These are phyloP conservation scores for Chrysanthemum makinoi DNA, from an alignment of 129 eudicot genomes.

Conservation along the genomic window DNA sequence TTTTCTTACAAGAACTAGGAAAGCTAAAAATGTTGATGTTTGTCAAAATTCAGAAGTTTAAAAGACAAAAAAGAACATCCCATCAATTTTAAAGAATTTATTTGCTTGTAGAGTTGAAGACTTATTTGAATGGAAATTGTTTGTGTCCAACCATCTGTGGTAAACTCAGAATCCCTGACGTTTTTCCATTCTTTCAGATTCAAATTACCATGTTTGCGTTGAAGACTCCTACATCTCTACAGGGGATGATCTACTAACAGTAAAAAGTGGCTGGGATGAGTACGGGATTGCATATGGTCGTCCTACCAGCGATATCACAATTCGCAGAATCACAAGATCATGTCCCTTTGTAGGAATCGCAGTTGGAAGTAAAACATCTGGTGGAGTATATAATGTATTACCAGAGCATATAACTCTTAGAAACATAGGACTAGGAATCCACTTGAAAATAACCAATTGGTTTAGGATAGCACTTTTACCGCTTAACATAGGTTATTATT, in stretches of 20 bases:
- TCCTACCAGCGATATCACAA: constrained; percentile 52
- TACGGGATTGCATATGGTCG: constrained; percentile 60
- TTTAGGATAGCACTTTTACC: too few species aligned
- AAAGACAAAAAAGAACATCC: background rate
- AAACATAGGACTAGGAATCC: constrained; percentile 57
- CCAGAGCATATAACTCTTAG: constrained; percentile 50
- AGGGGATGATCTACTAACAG: constrained; percentile 65
- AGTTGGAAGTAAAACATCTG: constrained; percentile 83
- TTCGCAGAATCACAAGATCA: constrained; percentile 45
- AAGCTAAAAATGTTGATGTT: too few species aligned
- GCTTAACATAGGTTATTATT: too few species aligned
- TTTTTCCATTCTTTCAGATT: constrained; percentile 45
- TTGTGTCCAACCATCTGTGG: background rate
- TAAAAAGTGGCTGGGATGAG: constrained; percentile 91
- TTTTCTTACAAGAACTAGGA: too few species aligned
- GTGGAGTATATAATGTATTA: constrained; percentile 55
- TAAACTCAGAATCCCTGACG: background rate
- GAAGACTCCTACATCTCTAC: constrained; percentile 67
- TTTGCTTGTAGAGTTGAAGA: too few species aligned
- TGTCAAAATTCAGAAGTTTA: background rate
- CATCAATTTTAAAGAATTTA: too few species aligned
- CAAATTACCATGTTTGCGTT: constrained; percentile 75
- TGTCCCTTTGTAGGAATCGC: constrained; percentile 58
- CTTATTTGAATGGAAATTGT: too few species aligned
- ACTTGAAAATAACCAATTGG: constrained; percentile 38